Percentiles rank a stretch among this genome's conserved stretches.
These are phyloP conservation scores for Colletotrichum ledebouriae DNA, from an alignment of 2,329 filamentous ascomycete genomes.

Conservation along the genomic window DNA sequence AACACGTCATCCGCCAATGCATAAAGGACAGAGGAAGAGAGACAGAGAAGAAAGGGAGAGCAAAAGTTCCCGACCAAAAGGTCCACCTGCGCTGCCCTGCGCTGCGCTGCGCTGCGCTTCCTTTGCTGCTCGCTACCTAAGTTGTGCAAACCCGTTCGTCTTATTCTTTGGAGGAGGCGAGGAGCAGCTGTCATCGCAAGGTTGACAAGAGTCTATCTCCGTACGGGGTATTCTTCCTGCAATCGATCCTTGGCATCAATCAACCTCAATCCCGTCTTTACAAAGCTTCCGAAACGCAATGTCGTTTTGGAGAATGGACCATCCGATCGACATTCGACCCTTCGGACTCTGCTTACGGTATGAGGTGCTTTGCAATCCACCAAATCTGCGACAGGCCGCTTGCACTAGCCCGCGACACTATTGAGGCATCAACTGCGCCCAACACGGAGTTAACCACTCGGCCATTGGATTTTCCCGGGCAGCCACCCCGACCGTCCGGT, in stretches of 20 bases:
- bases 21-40: constrained; percentile 7
- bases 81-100: not conserved
- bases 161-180: constrained; percentile 9
- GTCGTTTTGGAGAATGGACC: not conserved
- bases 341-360: constrained; percentile 4
- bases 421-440: constrained; percentile 10
- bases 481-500: constrained; percentile 18
- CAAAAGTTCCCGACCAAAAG: not conserved
- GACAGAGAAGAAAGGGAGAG: not conserved
- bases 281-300: not conserved
- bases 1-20: constrained; percentile 33
- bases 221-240: constrained; percentile 9
- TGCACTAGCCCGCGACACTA: constrained; percentile 16
- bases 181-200: constrained; percentile 37
- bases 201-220: constrained; percentile 6
- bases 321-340: not conserved
- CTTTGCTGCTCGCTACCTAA: not conserved
- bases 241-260: not conserved
- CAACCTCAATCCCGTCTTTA: constrained; percentile 9
- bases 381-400: constrained; percentile 12
- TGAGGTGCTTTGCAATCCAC: constrained; percentile 3
- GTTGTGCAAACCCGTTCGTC: constrained; percentile 28
- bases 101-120: not conserved
- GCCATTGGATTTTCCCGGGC: constrained; percentile 18
- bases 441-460: constrained; percentile 37